These are phyloP conservation scores for Claviceps purpurea DNA, from an alignment of 2,329 filamentous ascomycete species.

Conservation along the genomic window DNA sequence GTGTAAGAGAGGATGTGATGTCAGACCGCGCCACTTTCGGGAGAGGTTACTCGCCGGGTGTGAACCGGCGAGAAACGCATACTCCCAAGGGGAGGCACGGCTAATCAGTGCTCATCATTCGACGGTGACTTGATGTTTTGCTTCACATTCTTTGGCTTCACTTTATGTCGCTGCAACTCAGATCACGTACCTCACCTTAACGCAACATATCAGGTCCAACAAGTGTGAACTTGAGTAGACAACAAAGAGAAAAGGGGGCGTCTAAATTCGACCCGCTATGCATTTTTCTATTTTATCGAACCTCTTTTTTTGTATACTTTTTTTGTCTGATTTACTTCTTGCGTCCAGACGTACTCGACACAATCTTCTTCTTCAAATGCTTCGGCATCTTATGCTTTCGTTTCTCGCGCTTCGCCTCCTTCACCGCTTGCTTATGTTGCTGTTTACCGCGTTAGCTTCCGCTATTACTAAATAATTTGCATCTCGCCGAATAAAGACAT, in stretches of 20 bases:
- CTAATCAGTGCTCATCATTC: conserved; percentile 33
- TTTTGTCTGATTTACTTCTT: conserved; percentile 36
- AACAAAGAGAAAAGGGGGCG: too few relatives aligned
- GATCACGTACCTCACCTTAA: too few relatives aligned
- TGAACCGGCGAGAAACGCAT: conserved; percentile 16
- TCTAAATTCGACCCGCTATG: too few relatives aligned
- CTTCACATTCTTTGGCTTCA: too few relatives aligned
- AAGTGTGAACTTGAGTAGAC: too few relatives aligned
- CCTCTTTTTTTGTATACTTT: not conserved
- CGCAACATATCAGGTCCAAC: too few relatives aligned
- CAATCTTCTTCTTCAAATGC: conserved; percentile 80
- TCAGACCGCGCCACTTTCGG: conserved; percentile 15
- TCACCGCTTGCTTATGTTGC: conserved; percentile 75
- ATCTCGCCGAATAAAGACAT: too few relatives aligned
- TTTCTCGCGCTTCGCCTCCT: conserved; percentile 91
- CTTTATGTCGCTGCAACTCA: too few relatives aligned
- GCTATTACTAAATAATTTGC: too few relatives aligned
- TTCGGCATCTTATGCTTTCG: conserved; percentile 94
- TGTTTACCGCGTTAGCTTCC: conserved; percentile 11
- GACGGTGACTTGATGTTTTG: conserved; percentile 15
- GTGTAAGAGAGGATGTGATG: not conserved
- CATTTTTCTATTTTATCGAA: too few relatives aligned
- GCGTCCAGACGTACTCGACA: conserved; percentile 47
- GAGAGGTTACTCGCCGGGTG: conserved; percentile 21
- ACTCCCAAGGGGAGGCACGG: conserved; percentile 13